phyloP scores from a whole-genome alignment of 441 rosid genomes.

The Arabidopsis hybrid region DNA sequence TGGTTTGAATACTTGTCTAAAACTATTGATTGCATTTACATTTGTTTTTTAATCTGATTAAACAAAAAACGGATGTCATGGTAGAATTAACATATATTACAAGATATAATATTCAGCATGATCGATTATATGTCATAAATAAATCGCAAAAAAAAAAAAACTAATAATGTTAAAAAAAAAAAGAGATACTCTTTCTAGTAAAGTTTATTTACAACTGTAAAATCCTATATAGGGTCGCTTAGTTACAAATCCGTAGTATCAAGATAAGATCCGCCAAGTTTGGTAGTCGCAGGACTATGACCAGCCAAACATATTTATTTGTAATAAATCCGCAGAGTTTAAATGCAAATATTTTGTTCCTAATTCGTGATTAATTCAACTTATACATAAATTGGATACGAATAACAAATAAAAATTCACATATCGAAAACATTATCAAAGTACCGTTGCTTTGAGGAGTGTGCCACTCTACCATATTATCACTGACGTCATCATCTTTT shows the following conservation, averaged over 20 bases:
- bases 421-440: conserved; percentile 39
- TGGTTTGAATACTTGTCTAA: no score
- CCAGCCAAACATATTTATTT: not conserved
- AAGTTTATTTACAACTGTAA: not conserved
- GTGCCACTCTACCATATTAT: conserved; percentile 37
- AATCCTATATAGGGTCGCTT: no score
- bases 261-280: conserved; percentile 15
- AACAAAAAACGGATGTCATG: no score
- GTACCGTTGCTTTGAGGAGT: conserved; percentile 39
- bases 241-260: not conserved
- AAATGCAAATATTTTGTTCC: not conserved
- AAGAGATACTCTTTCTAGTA: not conserved
- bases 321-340: not conserved
- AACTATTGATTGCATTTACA: no score
- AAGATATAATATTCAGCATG: no score
- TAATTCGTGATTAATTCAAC: not conserved
- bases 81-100: no score
- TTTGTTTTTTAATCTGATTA: no score
- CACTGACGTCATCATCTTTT: conserved; percentile 19
- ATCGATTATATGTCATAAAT: no score
- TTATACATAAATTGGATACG: not conserved
- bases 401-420: not conserved
- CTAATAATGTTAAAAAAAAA: no score
- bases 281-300: not conserved
- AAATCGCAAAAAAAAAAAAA: no score